Evolutionary conservation across 129 eudicot genomes (phyloP).

Genomic region (Erigeron canadensis): DNA sequence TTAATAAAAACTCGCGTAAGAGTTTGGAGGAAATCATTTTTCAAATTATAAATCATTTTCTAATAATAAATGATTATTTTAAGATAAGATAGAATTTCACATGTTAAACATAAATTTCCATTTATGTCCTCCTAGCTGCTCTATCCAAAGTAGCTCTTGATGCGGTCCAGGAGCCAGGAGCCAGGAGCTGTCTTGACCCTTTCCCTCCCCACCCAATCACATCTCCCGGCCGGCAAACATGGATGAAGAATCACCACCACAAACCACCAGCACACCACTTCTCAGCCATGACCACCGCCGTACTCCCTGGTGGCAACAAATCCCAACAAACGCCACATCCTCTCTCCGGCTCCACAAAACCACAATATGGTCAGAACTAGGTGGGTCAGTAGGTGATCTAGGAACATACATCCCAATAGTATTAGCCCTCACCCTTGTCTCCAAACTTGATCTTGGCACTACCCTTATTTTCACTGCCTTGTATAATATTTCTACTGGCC

Average conservation of each 20-base stretch:
- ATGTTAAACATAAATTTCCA: too few species aligned
- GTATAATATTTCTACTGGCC: slow-evolving; percentile 67
- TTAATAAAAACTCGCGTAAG: too few species aligned
- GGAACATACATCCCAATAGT: slow-evolving; percentile 90
- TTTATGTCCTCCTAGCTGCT: too few species aligned
- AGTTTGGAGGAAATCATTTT: too few species aligned
- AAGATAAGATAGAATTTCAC: too few species aligned
- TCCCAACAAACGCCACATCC: slow-evolving; percentile 33
- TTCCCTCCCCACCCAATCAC: neutral
- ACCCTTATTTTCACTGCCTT: slow-evolving; percentile 74
- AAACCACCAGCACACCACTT: slow-evolving; percentile 39
- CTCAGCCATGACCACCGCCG: slow-evolving; percentile 10
- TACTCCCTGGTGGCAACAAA: slow-evolving; percentile 44
- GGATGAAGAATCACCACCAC: slow-evolving; percentile 38
- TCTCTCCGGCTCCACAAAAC: slow-evolving; percentile 61
- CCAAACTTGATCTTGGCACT: slow-evolving; percentile 65
- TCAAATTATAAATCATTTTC: too few species aligned
- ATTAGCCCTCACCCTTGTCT: slow-evolving; percentile 65
- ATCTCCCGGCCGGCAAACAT: slow-evolving; percentile 24
- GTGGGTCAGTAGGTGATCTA: slow-evolving; percentile 77
- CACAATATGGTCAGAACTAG: slow-evolving; percentile 53
- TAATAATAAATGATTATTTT: too few species aligned
- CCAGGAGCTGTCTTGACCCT: neutral
- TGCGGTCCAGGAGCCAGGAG: neutral
- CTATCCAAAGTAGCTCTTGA: too few species aligned